phyloP scores from a whole-genome alignment of 2,329 filamentous ascomycete species.

The Xylaria digitata region DNA sequence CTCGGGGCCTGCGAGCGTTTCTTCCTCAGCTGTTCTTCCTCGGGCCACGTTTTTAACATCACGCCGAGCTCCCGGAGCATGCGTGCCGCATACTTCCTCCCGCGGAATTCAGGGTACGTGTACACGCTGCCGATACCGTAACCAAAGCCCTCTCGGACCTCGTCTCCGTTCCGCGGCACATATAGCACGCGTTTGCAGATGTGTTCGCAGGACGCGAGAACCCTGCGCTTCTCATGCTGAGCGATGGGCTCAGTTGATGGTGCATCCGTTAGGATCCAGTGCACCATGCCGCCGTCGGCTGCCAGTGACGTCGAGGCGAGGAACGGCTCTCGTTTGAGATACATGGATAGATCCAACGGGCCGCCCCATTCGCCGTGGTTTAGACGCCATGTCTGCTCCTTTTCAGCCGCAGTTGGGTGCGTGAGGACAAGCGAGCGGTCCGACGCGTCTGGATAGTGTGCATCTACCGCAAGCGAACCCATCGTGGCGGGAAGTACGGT shows the following conservation, averaged over 20 bases:
- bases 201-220: constrained; percentile 74
- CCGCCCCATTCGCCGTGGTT: constrained; percentile 70
- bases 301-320: constrained; percentile 69
- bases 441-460: constrained; percentile 50
- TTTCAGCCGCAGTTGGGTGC: constrained; percentile 68
- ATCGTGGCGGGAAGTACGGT: constrained; percentile 40
- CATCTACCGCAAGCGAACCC: constrained; percentile 47
- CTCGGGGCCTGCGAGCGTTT: constrained; percentile 3
- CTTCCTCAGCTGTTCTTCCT: constrained; percentile 32
- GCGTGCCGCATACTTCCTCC: constrained; percentile 79
- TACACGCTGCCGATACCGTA: constrained; percentile 88
- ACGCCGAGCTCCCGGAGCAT: constrained; percentile 76
- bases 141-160: constrained; percentile 66
- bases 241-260: not conserved
- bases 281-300: constrained; percentile 66
- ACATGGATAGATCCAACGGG: constrained; percentile 64
- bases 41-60: constrained; percentile 54
- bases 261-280: constrained; percentile 70
- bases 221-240: constrained; percentile 53
- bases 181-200: constrained; percentile 68
- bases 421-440: constrained; percentile 60
- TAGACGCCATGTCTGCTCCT: constrained; percentile 63
- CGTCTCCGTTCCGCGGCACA: constrained; percentile 42
- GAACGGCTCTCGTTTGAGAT: constrained; percentile 69
- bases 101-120: constrained; percentile 73